phyloP scores from a whole-genome alignment of 2,329 filamentous ascomycete genomes.

The Talaromyces islandicus region DNA sequence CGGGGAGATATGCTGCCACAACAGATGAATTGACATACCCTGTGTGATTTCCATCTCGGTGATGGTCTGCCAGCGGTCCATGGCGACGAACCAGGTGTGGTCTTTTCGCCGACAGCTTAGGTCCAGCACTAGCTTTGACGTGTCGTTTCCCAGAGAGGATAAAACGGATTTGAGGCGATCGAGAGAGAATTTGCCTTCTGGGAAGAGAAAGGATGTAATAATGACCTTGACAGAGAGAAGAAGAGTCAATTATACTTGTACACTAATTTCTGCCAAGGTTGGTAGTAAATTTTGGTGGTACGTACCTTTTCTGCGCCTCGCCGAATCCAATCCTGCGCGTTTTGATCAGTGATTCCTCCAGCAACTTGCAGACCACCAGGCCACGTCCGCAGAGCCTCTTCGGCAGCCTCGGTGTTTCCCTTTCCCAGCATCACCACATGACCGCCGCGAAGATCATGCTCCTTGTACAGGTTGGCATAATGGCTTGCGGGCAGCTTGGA shows the following conservation, averaged over 20 bases:
- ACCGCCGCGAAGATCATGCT: conserved; percentile 67
- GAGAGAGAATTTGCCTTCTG: conserved; percentile 73
- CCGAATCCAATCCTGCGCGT: conserved; percentile 81
- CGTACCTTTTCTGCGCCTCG: conserved; percentile 79
- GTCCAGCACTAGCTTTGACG: conserved; percentile 81
- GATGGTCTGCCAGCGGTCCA: conserved; percentile 98
- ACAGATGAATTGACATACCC: conserved; percentile 49
- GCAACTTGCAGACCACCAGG: conserved; percentile 77
- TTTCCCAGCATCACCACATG: conserved; percentile 97
- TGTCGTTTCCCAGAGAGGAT: conserved; percentile 65
- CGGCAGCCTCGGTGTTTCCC: conserved; percentile 74
- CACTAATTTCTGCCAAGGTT: no score
- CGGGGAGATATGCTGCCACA: no score
- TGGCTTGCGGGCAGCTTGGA: conserved; percentile 75
- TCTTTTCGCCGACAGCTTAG: conserved; percentile 78
- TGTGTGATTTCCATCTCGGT: conserved; percentile 91
- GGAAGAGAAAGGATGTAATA: conserved; percentile 93
- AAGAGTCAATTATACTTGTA: background rate
- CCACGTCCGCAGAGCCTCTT: conserved; percentile 73
- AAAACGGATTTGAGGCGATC: conserved; percentile 69
- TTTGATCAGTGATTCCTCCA: conserved; percentile 83
- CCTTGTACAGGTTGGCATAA: conserved; percentile 75
- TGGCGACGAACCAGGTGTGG: conserved; percentile 88
- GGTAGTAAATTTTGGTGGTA: background rate
- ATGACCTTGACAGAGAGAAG: conserved; percentile 69